Conservation (phyloP, 176 grass and related monocot genomes). For the Pontederia paniculata region DNA sequence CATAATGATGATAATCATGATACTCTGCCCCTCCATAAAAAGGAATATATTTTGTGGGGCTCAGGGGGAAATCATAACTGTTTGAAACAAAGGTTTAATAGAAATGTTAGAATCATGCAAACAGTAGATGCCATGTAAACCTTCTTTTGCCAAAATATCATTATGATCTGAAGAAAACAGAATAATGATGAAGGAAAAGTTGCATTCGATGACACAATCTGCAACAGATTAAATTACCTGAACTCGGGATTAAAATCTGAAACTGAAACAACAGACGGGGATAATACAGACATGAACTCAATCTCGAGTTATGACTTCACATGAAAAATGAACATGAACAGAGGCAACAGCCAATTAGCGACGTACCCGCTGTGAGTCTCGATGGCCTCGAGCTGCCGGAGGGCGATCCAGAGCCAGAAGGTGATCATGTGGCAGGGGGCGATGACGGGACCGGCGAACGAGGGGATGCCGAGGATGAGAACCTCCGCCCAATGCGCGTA, state of each 20-base stretch:
- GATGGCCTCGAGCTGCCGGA: slow-evolving; percentile 86
- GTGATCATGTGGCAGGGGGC: no score
- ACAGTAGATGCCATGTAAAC: not conserved
- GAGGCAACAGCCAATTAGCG: no score
- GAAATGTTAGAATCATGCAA: not conserved
- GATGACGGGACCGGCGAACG: no score
- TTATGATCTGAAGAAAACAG: not conserved
- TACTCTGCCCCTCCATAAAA: slow-evolving; percentile 97
- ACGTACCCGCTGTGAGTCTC: slow-evolving; percentile 88
- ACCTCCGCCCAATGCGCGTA: slow-evolving; percentile 91
- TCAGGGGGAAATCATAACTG: slow-evolving; percentile 95
- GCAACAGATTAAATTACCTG: no score
- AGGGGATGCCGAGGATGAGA: no score
- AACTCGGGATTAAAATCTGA: no score
- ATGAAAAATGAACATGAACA: not conserved
- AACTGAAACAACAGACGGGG: no score
- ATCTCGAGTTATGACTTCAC: no score
- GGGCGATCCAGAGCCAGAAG: slow-evolving; percentile 80
- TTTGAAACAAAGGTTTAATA: not conserved
- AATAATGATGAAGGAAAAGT: no score
- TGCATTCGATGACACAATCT: no score
- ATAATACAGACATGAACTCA: not conserved
- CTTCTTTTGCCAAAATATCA: not conserved
- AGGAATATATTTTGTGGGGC: slow-evolving; percentile 77
- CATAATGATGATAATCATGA: slow-evolving; percentile 97